phyloP scores from a whole-genome alignment of 495 filamentous ascomycete species.

The Hyaloscypha variabilis region DNA sequence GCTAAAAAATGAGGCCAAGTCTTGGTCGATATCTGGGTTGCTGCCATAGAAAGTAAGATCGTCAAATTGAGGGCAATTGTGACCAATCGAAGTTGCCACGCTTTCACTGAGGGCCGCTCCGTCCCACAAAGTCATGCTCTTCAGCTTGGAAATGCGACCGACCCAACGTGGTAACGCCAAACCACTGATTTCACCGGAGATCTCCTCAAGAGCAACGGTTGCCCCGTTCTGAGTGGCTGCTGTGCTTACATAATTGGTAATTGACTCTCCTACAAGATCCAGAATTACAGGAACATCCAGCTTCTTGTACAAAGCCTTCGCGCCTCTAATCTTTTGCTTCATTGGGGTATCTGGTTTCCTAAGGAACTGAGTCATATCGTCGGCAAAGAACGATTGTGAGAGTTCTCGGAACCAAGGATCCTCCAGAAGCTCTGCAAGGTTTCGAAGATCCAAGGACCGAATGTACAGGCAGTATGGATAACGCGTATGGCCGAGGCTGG shows the following conservation, averaged over 20 bases:
- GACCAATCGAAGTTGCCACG: conserved; percentile 51
- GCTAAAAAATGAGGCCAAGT: conserved; percentile 61
- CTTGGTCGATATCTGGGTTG: conserved; percentile 42
- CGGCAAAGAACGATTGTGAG: conserved; percentile 52
- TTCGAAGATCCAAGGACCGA: conserved; percentile 60
- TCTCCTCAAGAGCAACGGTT: conserved; percentile 48
- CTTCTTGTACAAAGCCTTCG: conserved; percentile 14
- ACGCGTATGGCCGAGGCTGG: conserved; percentile 61
- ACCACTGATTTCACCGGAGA: conserved; percentile 38
- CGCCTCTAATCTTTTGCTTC: conserved; percentile 28
- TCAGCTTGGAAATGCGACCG: conserved; percentile 39
- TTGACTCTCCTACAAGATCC: conserved; percentile 29
- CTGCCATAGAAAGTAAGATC: conserved; percentile 57
- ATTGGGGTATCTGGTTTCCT: conserved; percentile 21
- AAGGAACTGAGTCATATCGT: conserved; percentile 43
- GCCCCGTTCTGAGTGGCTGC: conserved; percentile 36
- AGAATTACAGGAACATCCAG: conserved; percentile 27
- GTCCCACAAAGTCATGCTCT: conserved; percentile 54
- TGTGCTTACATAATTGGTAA: conserved; percentile 36
- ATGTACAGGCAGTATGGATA: conserved; percentile 75
- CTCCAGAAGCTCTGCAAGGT: conserved; percentile 59
- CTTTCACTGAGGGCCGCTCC: conserved; percentile 58
- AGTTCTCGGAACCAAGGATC: conserved; percentile 46
- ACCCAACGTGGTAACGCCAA: conserved; percentile 39
- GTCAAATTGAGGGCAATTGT: conserved; percentile 63